Conservation (phyloP, 257 asterid genomes). For the Solanum sejunctum region DNA sequence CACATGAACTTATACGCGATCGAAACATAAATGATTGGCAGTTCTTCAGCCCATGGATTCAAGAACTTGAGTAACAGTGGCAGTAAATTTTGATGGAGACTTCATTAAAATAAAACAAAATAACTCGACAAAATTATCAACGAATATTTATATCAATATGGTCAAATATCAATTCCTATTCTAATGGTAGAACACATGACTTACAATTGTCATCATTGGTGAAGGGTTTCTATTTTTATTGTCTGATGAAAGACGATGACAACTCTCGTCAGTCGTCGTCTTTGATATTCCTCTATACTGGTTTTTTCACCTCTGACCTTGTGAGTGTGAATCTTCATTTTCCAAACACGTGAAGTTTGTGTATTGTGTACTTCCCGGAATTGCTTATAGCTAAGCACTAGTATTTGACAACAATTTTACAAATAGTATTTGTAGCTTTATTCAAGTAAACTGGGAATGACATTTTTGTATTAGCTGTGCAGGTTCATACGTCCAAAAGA, state of each 20-base stretch:
- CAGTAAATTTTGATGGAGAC: not conserved
- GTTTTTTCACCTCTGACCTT: not conserved
- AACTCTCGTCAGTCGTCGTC: not conserved
- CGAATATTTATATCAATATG: not conserved
- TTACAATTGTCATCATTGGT: not conserved
- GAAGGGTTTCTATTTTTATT: not conserved
- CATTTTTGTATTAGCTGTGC: constrained; percentile 10
- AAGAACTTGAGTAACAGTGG: not conserved
- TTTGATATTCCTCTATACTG: not conserved
- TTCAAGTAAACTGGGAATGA: not conserved
- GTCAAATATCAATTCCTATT: not conserved
- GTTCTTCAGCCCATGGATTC: not conserved
- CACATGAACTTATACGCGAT: not conserved
- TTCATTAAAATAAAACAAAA: not conserved
- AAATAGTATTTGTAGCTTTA: not conserved
- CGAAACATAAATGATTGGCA: not conserved
- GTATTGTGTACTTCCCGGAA: not conserved
- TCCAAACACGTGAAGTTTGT: not conserved
- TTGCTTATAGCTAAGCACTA: not conserved
- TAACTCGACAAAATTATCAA: not conserved
- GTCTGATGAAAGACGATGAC: not conserved
- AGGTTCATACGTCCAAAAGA: constrained; percentile 68
- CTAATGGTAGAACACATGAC: not conserved
- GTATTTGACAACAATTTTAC: not conserved
- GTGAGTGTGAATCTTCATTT: not conserved